Evolutionary conservation across 208 protist genomes (phyloP).

Genomic region (Acanthamoeba lenticulata): DNA sequence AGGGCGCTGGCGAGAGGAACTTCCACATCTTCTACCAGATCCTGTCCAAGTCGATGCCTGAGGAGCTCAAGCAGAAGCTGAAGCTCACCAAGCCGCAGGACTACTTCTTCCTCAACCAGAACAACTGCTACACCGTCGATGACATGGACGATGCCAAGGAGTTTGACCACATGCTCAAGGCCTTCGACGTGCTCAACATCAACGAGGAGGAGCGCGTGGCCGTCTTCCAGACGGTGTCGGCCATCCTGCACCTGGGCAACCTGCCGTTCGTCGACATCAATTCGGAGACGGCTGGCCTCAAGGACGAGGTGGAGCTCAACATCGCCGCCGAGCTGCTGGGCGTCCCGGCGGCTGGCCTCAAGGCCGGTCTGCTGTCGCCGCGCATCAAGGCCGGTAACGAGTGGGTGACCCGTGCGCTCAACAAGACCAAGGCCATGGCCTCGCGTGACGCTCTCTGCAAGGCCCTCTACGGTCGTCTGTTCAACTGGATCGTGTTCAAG

Average conservation of each 20-base stretch:
- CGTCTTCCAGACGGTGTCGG: slow-evolving; percentile 90
- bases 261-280: slow-evolving; percentile 89
- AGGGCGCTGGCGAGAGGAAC: slow-evolving; percentile 91
- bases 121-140: slow-evolving; percentile 83
- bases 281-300: slow-evolving; percentile 65
- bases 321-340: slow-evolving; percentile 52
- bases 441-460: slow-evolving; percentile 88
- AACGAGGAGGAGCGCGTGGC: slow-evolving; percentile 83
- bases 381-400: slow-evolving; percentile 68
- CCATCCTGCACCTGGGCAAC: slow-evolving; percentile 95
- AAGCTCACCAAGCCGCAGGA: slow-evolving; percentile 76
- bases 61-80: slow-evolving; percentile 63
- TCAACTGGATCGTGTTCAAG: slow-evolving; percentile 87
- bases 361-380: slow-evolving; percentile 60
- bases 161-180: slow-evolving; percentile 83
- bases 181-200: slow-evolving; percentile 94
- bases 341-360: slow-evolving; percentile 41
- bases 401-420: slow-evolving; percentile 79
- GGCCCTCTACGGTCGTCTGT: slow-evolving; percentile 86
- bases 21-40: slow-evolving; percentile 97
- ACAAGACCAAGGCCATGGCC: slow-evolving; percentile 79
- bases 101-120: slow-evolving; percentile 89
- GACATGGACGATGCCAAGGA: slow-evolving; percentile 90
- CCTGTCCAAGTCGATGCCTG: slow-evolving; percentile 50
- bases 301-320: slow-evolving; percentile 45